Evolutionary conservation across 2,329 filamentous ascomycete genomes (phyloP).

Genomic region (Cladosporium cucumerinum): DNA sequence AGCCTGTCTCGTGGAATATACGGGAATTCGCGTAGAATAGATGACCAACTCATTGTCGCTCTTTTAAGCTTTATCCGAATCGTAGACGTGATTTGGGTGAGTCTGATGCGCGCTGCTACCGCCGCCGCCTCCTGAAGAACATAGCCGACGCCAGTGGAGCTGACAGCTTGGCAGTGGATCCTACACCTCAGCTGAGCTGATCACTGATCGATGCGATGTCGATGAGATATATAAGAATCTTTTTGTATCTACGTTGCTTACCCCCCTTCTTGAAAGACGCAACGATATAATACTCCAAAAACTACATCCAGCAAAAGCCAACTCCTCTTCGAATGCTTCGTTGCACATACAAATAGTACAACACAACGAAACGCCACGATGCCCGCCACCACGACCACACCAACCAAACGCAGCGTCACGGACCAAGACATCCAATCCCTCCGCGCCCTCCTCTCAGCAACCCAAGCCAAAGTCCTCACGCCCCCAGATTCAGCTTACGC

Average conservation of each 20-base stretch:
- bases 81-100: neutral
- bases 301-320: neutral
- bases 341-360: neutral
- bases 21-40: conserved; percentile 8
- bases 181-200: neutral
- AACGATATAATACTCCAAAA: too few relatives aligned
- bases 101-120: neutral
- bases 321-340: neutral
- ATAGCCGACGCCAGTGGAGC: neutral
- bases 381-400: neutral
- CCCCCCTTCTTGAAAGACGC: neutral
- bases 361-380: neutral
- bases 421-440: conserved; percentile 21
- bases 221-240: neutral
- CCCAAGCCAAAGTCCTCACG: conserved; percentile 19
- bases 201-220: neutral
- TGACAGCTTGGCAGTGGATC: neutral
- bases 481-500: conserved; percentile 22
- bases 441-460: conserved; percentile 18
- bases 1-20: neutral
- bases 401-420: conserved; percentile 9
- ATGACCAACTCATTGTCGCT: conserved; percentile 17
- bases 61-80: neutral
- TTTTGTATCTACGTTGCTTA: neutral
- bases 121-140: neutral